Percentiles rank a stretch among this genome's conserved stretches.
Conservation (phyloP, 73 alveolate species). For the Tetrahymena elliotti region DNA sequence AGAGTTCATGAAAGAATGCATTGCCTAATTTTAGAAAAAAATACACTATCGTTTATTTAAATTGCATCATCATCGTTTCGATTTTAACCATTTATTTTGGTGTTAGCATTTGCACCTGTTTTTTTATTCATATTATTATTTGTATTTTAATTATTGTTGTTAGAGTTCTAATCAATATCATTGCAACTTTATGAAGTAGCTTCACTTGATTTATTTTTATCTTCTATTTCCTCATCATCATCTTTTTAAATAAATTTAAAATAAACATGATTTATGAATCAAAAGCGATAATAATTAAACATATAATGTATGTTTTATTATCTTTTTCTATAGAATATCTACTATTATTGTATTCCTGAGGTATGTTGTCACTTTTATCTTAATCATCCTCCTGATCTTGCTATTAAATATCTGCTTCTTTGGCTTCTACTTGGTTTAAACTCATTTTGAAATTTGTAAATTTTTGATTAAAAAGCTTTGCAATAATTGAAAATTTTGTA, state of each 20-base stretch:
- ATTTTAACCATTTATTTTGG: not conserved
- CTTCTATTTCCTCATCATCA: not conserved
- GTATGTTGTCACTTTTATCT: not conserved
- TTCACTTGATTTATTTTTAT: not conserved
- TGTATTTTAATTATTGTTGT: not conserved
- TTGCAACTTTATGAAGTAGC: not conserved
- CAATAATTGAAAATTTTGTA: not conserved
- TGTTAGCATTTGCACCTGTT: not conserved
- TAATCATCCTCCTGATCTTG: not conserved
- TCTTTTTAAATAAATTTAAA: not conserved
- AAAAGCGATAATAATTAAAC: no score
- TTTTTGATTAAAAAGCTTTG: not conserved
- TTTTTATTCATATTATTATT: not conserved
- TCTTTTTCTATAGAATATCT: not conserved
- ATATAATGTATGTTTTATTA: no score
- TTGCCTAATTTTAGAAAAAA: not conserved
- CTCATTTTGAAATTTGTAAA: not conserved
- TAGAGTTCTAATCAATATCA: not conserved
- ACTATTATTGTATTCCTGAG: not conserved
- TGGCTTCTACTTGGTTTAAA: not conserved
- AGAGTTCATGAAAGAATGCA: not conserved
- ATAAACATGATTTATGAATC: not conserved
- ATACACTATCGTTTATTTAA: not conserved
- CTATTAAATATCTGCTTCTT: not conserved
- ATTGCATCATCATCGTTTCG: not conserved